Evolutionary conservation across 305 asterid genomes (phyloP), one percentile per base, ranked within the genome.

Genomic region (Caryopteris hybrid): DNA sequence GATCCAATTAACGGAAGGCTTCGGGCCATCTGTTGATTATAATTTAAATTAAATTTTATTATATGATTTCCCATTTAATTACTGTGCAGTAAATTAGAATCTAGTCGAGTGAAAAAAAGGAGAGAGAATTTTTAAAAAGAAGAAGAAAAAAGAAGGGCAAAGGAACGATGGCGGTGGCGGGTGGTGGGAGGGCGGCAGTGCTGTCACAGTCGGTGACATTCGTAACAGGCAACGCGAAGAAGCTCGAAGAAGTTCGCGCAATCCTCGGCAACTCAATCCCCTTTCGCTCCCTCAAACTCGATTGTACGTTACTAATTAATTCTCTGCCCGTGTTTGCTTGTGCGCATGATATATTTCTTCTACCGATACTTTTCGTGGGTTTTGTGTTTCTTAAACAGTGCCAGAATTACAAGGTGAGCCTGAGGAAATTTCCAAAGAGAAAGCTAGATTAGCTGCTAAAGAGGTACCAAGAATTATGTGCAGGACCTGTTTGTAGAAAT

Each of bases 321-420:
- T 4, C 17, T 47, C 61, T 61, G 22, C 41, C 45, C 52, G 54
- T 58, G 29, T 18, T 38, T 31, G 62, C 61, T 46, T 27, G n/a
- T 23, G 25, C 4, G 48, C 66, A 34, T 14, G 45, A 8, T 5
- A 13, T 42, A 14, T 23, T 16, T 68, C 2, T 64, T 2, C 47
- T 12, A 27, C 20, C 50, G 22, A 45, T 13, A 64, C 0, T 22
- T 58, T 18, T 39, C 34, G 2, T 8, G 39, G 31, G 2, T 31
- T 25, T 34, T 33, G 33, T 53, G 51, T 45, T 10, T 31, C 13
- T 47, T 36, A 57, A 34, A 22, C 80, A 93, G 97, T 94, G 78
- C 99, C 95, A 3, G 99, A 94, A 59, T 76, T 89, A 55, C 99
- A 94, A 88, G 98, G 98, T 0, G 99, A 94, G 60, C 98, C 99